Base-by-base conservation (phyloP, 306 rosid species). In the Amphicarpaea edgeworthii region DNA sequence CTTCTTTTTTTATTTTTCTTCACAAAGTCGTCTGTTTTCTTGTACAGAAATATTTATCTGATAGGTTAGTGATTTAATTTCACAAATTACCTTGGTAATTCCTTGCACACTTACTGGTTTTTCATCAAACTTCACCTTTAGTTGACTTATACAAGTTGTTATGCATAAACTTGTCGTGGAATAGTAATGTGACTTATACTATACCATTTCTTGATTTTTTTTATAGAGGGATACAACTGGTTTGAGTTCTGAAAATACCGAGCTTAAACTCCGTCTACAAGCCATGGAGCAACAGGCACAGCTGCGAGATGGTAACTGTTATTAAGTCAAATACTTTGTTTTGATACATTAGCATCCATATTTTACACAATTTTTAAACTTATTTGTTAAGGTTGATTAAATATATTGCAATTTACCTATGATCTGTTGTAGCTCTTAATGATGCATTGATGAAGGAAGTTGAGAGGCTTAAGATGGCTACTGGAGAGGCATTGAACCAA, bases 261-360 rank as follows among this genome's bases (percentile, higher is more conserved):
- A 96, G 88, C 99, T 96, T 73, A 96, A 93, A 83, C 91, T 87
- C 81, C 96, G 99, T 6, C 79, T 96, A 70, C 98, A 93, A 82
- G 91, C 94, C 80, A 92, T 96, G 99, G 99, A 96, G 74, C 99
- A 96, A 83, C 99, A 96, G 67, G 99, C 98, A 64, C 98, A 93
- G 76, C 87, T 93, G 83, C 96, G 98, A 8, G 97, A 96, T 69
- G 96, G 99, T 96, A 86, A 78, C 81, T 61, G 51, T 61, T 43
- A 20, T 68, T 41, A 45, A 60, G 23, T 40, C 68, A 43, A n/a
- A 73, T 21, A 38, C 78, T 54, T 77, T 62, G 53, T 61, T 60
- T 40, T 62, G 15, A 62, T 32, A 14, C 66, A 69, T 7, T 68
- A 42, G 30, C 34, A 28, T 63, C 28, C 75, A 55, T 32, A 43